These are phyloP conservation scores for Xylariaceae sp. DNA, from an alignment of 2,329 filamentous ascomycete genomes.

Conservation along the genomic window DNA sequence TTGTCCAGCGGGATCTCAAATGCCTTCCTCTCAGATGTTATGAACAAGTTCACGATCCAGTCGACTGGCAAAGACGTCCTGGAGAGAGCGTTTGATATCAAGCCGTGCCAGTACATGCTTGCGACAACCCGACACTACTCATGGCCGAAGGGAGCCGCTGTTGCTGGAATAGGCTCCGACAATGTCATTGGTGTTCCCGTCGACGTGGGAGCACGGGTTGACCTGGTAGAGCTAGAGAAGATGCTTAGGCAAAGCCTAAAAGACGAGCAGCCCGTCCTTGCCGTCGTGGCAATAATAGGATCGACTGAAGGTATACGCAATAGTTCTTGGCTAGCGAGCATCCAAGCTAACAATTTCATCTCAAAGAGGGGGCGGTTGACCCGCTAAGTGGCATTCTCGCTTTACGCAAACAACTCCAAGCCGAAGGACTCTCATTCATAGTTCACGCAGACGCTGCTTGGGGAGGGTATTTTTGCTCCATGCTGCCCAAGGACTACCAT, in stretches of 20 bases:
- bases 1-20: slow-evolving; percentile 35
- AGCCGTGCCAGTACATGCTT: slow-evolving; percentile 37
- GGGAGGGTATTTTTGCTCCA: slow-evolving; percentile 47
- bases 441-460: slow-evolving; percentile 47
- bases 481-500: slow-evolving; percentile 36
- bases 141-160: slow-evolving; percentile 45
- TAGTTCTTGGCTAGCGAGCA: not conserved
- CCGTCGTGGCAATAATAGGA: slow-evolving; percentile 44
- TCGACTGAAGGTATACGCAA: slow-evolving; percentile 39
- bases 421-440: slow-evolving; percentile 41
- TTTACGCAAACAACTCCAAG: slow-evolving; percentile 40
- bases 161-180: slow-evolving; percentile 42
- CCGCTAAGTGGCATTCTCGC: slow-evolving; percentile 36
- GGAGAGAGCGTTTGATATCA: slow-evolving; percentile 34
- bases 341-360: not conserved
- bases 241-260: slow-evolving; percentile 33
- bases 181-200: slow-evolving; percentile 40
- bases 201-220: slow-evolving; percentile 39
- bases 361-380: slow-evolving; percentile 42
- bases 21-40: slow-evolving; percentile 32
- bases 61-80: slow-evolving; percentile 38
- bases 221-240: slow-evolving; percentile 33
- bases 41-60: slow-evolving; percentile 38
- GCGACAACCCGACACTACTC: slow-evolving; percentile 45
- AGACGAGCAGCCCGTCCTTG: slow-evolving; percentile 36